phyloP scores from a whole-genome alignment of 345 rosid species.

The Cardiospermum halicacabum region DNA sequence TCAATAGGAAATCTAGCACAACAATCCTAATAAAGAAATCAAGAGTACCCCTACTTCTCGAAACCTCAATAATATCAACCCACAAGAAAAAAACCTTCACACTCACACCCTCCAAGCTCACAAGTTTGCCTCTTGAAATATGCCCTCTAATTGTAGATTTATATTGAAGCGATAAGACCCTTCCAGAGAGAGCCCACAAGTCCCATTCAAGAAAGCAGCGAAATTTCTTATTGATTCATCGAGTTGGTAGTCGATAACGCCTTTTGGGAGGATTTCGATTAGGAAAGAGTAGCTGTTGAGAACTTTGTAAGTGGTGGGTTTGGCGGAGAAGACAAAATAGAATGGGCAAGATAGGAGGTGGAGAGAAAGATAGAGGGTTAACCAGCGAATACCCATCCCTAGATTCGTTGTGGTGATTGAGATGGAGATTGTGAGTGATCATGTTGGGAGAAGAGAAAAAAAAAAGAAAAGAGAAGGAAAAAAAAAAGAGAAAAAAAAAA shows the following conservation, averaged over 20 bases:
- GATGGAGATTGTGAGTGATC: too few species aligned
- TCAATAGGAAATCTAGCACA: slow-evolving; percentile 53
- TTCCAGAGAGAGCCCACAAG: slow-evolving; percentile 56
- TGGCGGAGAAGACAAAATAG: slow-evolving; percentile 3
- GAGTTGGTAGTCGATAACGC: slow-evolving; percentile 46
- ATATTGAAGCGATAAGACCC: slow-evolving; percentile 54
- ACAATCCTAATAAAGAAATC: slow-evolving; percentile 63
- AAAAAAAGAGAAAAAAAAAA: too few species aligned
- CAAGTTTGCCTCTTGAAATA: slow-evolving; percentile 39
- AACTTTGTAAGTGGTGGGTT: slow-evolving; percentile 45
- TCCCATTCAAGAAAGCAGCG: slow-evolving; percentile 40
- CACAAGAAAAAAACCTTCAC: slow-evolving; percentile 56
- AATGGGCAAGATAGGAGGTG: background rate
- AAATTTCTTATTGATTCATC: slow-evolving; percentile 42
- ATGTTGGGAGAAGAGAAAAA: too few species aligned
- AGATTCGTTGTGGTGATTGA: background rate
- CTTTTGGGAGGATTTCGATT: slow-evolving; percentile 50
- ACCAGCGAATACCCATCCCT: slow-evolving; percentile 16
- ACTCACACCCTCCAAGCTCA: slow-evolving; percentile 48
- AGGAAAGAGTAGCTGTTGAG: slow-evolving; percentile 44
- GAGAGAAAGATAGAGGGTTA: slow-evolving; percentile 8
- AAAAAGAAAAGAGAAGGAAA: too few species aligned
- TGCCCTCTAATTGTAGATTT: slow-evolving; percentile 40
- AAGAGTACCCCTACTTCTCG: slow-evolving; percentile 40
- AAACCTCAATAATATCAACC: slow-evolving; percentile 61